phyloP scores from a whole-genome alignment of 768 basidiomycete species.

The Termitomyces heimii region DNA sequence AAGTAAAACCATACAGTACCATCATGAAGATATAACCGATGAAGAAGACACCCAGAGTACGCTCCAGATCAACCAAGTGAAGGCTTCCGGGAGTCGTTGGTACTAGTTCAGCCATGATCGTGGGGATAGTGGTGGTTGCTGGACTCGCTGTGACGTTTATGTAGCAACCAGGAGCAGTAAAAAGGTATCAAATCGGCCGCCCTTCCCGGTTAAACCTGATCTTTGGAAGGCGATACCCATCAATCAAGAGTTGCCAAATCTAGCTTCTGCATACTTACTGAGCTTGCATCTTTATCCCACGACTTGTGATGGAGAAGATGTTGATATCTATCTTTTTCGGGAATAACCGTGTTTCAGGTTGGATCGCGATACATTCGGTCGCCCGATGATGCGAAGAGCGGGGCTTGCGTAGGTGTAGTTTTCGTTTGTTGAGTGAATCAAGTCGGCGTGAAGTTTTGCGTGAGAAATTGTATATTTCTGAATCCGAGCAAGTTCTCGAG shows the following conservation, averaged over 20 bases:
- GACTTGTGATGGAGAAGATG: neutral
- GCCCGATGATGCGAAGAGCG: too few relatives aligned
- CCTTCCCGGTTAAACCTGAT: neutral
- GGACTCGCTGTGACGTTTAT: neutral
- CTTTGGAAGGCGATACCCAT: neutral
- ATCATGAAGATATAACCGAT: slow-evolving; percentile 15
- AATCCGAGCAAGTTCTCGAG: too few relatives aligned
- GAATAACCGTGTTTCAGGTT: neutral
- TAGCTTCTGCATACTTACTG: neutral
- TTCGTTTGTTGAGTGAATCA: too few relatives aligned
- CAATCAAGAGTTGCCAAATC: neutral
- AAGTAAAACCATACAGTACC: slow-evolving; percentile 16
- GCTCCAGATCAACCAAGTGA: slow-evolving; percentile 10
- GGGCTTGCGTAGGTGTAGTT: too few relatives aligned
- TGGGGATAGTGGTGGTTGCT: neutral
- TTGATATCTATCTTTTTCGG: neutral
- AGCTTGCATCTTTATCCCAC: neutral
- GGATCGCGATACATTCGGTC: too few relatives aligned
- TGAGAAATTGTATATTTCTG: too few relatives aligned
- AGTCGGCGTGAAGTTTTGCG: too few relatives aligned
- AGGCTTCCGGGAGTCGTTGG: slow-evolving; percentile 12
- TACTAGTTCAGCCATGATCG: slow-evolving; percentile 6
- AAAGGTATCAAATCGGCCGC: neutral
- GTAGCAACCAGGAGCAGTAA: neutral
- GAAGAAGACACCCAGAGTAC: slow-evolving; percentile 13